Evolutionary conservation across 257 asterid genomes (phyloP).

Genomic region (Mitragyna speciosa): DNA sequence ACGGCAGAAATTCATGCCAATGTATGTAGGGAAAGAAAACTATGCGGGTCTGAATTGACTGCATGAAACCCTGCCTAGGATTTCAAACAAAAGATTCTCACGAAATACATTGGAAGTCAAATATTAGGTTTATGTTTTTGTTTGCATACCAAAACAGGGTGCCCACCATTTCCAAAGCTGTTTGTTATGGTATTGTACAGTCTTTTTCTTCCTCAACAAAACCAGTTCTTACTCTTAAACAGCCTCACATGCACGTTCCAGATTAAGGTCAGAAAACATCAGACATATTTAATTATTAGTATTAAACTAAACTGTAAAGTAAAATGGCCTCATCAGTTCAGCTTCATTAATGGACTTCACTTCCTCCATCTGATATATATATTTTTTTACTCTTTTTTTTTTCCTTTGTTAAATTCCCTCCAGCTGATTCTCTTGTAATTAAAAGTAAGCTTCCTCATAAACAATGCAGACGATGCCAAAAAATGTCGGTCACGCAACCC

Average conservation of each 20-base stretch:
- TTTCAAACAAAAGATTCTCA: constrained; percentile 8
- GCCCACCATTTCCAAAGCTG: not conserved
- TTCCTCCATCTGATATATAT: not conserved
- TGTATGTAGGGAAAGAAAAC: not conserved
- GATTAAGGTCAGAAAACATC: not conserved
- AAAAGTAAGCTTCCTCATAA: not conserved
- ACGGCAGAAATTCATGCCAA: not conserved
- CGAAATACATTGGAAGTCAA: not conserved
- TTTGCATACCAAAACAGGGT: not conserved
- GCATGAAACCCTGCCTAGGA: constrained; percentile 2
- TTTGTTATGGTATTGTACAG: not conserved
- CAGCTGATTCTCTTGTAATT: not conserved
- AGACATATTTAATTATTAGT: too few relatives aligned
- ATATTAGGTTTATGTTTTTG: not conserved
- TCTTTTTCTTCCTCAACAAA: not conserved
- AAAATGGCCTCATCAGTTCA: not conserved
- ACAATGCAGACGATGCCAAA: constrained; percentile 8
- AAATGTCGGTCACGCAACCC: constrained; percentile 29
- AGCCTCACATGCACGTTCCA: not conserved
- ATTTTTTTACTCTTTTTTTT: not conserved
- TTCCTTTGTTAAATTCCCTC: not conserved
- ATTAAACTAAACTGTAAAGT: not conserved
- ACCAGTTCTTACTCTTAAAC: not conserved
- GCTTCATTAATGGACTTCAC: not conserved
- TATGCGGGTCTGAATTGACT: not conserved